Evolutionary conservation across 768 basidiomycete genomes (phyloP).

Genomic region (Leccinum imitatum): DNA sequence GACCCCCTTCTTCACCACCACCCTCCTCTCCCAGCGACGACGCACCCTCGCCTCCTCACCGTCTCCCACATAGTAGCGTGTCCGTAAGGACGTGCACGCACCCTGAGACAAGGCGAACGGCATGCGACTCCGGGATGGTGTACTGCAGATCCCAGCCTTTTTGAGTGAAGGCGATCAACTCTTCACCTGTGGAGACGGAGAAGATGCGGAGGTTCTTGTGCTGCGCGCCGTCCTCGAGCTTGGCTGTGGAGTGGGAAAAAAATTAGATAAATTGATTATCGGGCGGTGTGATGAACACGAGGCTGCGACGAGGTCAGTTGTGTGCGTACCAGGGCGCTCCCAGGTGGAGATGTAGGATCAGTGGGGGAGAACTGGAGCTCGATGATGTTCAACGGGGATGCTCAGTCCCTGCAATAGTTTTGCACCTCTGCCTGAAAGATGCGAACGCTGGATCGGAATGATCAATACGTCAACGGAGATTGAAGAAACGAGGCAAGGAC

Average conservation of each 20-base stretch:
- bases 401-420: conserved; percentile 73
- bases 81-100: no score
- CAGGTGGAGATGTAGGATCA: conserved; percentile 92
- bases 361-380: conserved; percentile 92
- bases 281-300: conserved; percentile 22
- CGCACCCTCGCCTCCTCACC: no score
- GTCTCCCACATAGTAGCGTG: no score
- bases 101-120: conserved; percentile 68
- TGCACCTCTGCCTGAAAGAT: conserved; percentile 73
- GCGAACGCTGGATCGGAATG: conserved; percentile 51
- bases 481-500: conserved; percentile 5
- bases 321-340: conserved; percentile 75
- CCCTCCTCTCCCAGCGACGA: no score
- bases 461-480: conserved; percentile 15
- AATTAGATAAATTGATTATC: conserved; percentile 11
- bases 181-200: conserved; percentile 80
- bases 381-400: conserved; percentile 68
- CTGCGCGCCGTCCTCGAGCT: conserved; percentile 86
- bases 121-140: conserved; percentile 86
- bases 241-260: conserved; percentile 42
- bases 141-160: conserved; percentile 93
- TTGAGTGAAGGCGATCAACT: conserved; percentile 84
- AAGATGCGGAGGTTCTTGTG: conserved; percentile 95
- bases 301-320: conserved; percentile 12
- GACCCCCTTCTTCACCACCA: no score